phyloP scores from a whole-genome alignment of 805 yeast genomes.

The Candida railenensis region DNA sequence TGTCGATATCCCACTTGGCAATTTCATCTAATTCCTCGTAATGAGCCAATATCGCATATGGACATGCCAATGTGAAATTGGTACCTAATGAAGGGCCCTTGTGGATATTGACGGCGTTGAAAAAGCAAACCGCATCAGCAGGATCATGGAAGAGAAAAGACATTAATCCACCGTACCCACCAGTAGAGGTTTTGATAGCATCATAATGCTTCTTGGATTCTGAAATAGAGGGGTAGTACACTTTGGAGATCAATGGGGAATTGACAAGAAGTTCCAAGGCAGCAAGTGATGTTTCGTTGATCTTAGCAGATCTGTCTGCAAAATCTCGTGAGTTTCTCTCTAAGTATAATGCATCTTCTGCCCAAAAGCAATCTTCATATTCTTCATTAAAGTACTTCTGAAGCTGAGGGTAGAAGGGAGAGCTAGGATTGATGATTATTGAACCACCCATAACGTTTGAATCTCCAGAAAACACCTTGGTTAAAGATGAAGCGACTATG shows the following conservation, averaged over 20 bases:
- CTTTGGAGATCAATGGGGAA: conserved; percentile 54
- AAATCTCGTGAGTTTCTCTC: conserved; percentile 95
- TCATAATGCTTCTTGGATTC: conserved; percentile 68
- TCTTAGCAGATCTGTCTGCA: conserved; percentile 54
- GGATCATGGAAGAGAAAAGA: conserved; percentile 69
- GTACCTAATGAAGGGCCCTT: conserved; percentile 94
- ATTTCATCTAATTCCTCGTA: conserved; percentile 78
- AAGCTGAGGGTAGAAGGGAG: conserved; percentile 49
- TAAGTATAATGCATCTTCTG: conserved; percentile 87
- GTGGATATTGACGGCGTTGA: conserved; percentile 64
- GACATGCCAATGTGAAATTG: conserved; percentile 85
- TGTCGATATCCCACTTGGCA: conserved; percentile 79
- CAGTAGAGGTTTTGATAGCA: conserved; percentile 57
- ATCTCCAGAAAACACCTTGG: conserved; percentile 92
- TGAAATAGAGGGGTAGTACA: conserved; percentile 69
- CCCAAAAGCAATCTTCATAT: conserved; percentile 81
- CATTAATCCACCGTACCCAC: conserved; percentile 88
- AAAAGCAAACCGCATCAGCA: conserved; percentile 68
- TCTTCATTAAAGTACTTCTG: conserved; percentile 49
- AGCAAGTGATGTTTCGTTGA: conserved; percentile 55
- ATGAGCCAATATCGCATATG: conserved; percentile 86
- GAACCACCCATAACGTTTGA: conserved; percentile 96
- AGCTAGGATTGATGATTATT: conserved; percentile 68
- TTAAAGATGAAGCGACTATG: conserved; percentile 79
- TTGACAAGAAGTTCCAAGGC: conserved; percentile 53